Percentiles rank a stretch among this genome's conserved stretches.
These are phyloP conservation scores for Boletus rufocinnamomeus DNA, from an alignment of 768 basidiomycete genomes.

Conservation along the genomic window DNA sequence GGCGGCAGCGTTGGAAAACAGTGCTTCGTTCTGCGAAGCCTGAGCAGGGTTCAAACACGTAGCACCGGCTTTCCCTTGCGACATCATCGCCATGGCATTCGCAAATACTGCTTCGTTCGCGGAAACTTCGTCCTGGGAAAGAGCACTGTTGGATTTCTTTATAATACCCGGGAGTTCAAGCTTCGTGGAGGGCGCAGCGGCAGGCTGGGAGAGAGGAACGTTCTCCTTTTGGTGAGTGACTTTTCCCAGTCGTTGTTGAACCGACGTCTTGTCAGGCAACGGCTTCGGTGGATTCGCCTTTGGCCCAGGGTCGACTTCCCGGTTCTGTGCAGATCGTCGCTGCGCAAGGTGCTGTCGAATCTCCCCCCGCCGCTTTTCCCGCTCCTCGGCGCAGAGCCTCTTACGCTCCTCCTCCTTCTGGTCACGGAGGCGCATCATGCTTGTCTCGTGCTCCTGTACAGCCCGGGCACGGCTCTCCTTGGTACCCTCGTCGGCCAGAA, in stretches of 20 bases:
- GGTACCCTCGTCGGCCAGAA: conserved; percentile 29
- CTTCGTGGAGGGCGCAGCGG: conserved; percentile 12
- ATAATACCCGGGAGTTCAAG: conserved; percentile 26
- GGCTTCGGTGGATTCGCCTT: conserved; percentile 18
- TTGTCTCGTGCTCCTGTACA: conserved; percentile 35
- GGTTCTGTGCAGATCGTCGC: conserved; percentile 19
- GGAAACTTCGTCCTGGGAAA: conserved; percentile 29
- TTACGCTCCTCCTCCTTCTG: conserved; percentile 36
- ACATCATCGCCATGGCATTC: conserved; percentile 24
- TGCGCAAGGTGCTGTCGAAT: conserved; percentile 23
- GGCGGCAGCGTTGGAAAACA: conserved; percentile 28
- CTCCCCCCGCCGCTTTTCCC: conserved; percentile 29
- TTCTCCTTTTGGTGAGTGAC: conserved; percentile 31
- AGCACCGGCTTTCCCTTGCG: conserved; percentile 12
- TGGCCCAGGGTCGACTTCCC: conserved; percentile 15
- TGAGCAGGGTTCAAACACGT: conserved; percentile 20
- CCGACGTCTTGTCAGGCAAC: conserved; percentile 17
- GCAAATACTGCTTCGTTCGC: conserved; percentile 32
- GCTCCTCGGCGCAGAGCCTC: conserved; percentile 31
- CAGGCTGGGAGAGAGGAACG: conserved; percentile 17
- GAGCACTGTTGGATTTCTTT: conserved; percentile 28
- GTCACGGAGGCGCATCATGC: conserved; percentile 36
- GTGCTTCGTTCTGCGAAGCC: conserved; percentile 26
- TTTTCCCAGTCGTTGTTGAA: conserved; percentile 20
- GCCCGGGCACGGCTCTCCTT: conserved; percentile 32